These are phyloP conservation scores for Malus hybrid DNA, from an alignment of 331 rosid species.

Conservation along the genomic window DNA sequence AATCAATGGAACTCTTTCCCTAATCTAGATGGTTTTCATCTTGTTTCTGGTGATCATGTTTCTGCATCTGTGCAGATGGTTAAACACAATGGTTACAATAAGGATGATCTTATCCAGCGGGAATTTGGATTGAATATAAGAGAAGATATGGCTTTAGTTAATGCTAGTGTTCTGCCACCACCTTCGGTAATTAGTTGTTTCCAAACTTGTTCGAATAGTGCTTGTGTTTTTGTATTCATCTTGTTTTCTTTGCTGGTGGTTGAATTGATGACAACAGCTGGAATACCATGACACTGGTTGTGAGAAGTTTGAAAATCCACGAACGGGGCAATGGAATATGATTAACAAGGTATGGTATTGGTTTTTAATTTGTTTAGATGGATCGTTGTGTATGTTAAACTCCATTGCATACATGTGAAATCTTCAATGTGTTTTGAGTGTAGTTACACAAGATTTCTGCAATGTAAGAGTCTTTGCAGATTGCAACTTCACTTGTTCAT, in stretches of 20 bases:
- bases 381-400: background rate
- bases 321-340: constrained; percentile 87
- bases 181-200: constrained; percentile 38
- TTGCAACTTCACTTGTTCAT: too few species aligned
- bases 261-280: constrained; percentile 30
- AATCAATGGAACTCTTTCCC: background rate
- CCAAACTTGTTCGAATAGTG: background rate
- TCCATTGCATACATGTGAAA: background rate
- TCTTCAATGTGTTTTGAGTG: too few species aligned
- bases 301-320: constrained; percentile 43
- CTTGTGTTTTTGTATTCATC: background rate
- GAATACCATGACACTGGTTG: constrained; percentile 41
- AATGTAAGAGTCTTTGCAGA: too few species aligned
- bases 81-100: background rate
- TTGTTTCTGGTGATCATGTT: too few species aligned
- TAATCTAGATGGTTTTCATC: background rate
- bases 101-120: constrained; percentile 6
- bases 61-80: constrained; percentile 15
- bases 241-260: background rate
- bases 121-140: constrained; percentile 42
- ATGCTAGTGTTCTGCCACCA: constrained; percentile 65
- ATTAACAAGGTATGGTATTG: constrained; percentile 59
- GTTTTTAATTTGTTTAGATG: background rate
- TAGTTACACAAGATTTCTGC: too few species aligned
- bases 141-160: constrained; percentile 9